Evolutionary conservation across 148 eudicot species (phyloP).

Genomic region (Chenopodium berlandieri): DNA sequence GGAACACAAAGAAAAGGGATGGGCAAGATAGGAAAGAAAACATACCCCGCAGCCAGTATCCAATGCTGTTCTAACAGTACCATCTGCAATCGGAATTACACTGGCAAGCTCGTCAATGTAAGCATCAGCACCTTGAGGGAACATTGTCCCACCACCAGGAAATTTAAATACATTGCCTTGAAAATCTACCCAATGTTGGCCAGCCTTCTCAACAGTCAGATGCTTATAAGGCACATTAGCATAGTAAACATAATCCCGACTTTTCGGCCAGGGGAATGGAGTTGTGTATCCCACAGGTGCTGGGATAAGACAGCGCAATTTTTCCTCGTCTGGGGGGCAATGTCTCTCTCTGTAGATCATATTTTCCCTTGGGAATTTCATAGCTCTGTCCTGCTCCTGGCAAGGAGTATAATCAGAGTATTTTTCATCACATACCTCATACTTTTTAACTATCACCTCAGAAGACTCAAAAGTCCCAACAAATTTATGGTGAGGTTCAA

Average conservation of each 20-base stretch:
- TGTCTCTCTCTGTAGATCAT: constrained; percentile 85
- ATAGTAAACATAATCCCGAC: constrained; percentile 77
- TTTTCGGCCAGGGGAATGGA: constrained; percentile 83
- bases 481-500: constrained; percentile 55
- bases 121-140: constrained; percentile 89
- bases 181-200: constrained; percentile 79
- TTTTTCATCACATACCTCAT: constrained; percentile 49
- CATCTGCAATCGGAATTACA: constrained; percentile 74
- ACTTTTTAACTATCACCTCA: constrained; percentile 50
- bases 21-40: background rate
- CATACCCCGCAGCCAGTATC: constrained; percentile 89
- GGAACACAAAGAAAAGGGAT: background rate
- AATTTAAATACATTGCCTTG: constrained; percentile 76
- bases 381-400: constrained; percentile 80
- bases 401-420: constrained; percentile 82
- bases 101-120: constrained; percentile 83
- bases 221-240: constrained; percentile 85
- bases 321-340: constrained; percentile 67
- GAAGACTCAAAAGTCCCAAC: constrained; percentile 34
- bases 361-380: constrained; percentile 76
- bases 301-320: constrained; percentile 74
- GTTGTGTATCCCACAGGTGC: constrained; percentile 80
- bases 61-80: constrained; percentile 66
- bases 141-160: constrained; percentile 92
- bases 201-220: constrained; percentile 77